phyloP scores from a whole-genome alignment of 352 stramenopile genomes.

The Achlya hypogyna region DNA sequence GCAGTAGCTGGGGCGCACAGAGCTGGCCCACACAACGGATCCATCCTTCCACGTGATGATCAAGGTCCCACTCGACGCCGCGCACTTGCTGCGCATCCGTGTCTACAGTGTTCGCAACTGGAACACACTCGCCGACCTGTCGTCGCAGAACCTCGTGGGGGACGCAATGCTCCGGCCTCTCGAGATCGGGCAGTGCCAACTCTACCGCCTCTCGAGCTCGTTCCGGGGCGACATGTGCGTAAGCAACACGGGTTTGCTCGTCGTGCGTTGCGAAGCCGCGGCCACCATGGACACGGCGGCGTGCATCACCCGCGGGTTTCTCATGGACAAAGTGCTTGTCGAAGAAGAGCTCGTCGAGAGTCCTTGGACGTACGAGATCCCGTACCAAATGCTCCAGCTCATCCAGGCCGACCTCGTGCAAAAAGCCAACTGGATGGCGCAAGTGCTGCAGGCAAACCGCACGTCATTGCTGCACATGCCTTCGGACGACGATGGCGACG shows the following conservation, averaged over 20 bases:
- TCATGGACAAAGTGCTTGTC: conserved; percentile 68
- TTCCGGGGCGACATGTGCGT: background rate
- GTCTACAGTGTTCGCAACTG: conserved; percentile 59
- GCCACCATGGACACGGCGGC: conserved; percentile 30
- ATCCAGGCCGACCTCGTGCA: conserved; percentile 56
- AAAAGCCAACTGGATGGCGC: background rate
- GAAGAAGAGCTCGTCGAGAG: conserved; percentile 83
- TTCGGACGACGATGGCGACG: conserved; percentile 6
- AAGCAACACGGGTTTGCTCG: conserved; percentile 43
- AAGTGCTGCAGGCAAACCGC: background rate
- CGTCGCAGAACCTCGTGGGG: conserved; percentile 67
- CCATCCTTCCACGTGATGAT: conserved; percentile 76
- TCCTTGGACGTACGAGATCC: conserved; percentile 83
- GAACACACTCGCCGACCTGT: conserved; percentile 46
- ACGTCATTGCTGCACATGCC: background rate
- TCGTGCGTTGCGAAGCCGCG: conserved; percentile 64
- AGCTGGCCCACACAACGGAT: conserved; percentile 58
- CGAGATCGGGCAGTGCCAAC: background rate
- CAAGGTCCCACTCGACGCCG: conserved; percentile 42
- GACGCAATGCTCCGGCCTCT: conserved; percentile 23
- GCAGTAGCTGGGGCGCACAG: conserved; percentile 53
- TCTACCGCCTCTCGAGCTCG: background rate
- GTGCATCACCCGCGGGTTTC: conserved; percentile 66
- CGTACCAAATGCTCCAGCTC: conserved; percentile 74
- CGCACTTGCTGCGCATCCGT: conserved; percentile 41